Conservation (phyloP, 2,329 filamentous ascomycete species). For the Aurifilum marmelostoma region DNA sequence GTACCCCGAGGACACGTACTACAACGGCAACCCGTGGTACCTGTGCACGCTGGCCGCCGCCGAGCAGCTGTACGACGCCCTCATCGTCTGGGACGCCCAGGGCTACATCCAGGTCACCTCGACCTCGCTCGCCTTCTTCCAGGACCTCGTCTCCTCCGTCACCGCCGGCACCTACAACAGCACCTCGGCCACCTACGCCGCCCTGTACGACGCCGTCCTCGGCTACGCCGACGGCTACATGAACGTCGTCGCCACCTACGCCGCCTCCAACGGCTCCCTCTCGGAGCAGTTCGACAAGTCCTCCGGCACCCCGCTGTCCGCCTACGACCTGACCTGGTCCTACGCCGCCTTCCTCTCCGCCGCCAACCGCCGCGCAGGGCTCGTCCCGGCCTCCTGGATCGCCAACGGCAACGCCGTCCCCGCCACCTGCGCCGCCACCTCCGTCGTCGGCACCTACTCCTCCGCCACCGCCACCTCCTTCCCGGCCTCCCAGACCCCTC, state of each 20-base stretch:
- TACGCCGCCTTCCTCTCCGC: conserved; percentile 72
- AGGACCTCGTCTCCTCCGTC: conserved; percentile 61
- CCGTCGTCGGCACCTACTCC: conserved; percentile 55
- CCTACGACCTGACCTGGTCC: conserved; percentile 72
- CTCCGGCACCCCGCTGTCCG: conserved; percentile 60
- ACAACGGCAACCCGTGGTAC: conserved; percentile 82
- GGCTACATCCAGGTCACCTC: conserved; percentile 67
- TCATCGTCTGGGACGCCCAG: conserved; percentile 69
- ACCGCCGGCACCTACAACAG: conserved; percentile 64
- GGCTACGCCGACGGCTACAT: conserved; percentile 66
- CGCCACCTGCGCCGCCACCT: conserved; percentile 49
- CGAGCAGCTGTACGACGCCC: conserved; percentile 77
- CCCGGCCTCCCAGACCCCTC: conserved; percentile 53
- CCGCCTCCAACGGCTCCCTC: conserved; percentile 63
- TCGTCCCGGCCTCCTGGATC: conserved; percentile 62
- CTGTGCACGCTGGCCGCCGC: conserved; percentile 76
- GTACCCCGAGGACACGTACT: conserved; percentile 75
- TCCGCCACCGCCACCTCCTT: conserved; percentile 52
- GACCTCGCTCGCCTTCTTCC: conserved; percentile 72
- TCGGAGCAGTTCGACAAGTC: conserved; percentile 67
- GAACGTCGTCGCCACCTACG: conserved; percentile 64
- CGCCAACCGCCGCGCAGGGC: conserved; percentile 57
- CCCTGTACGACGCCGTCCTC: conserved; percentile 60
- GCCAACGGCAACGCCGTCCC: conserved; percentile 53
- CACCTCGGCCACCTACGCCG: conserved; percentile 50